phyloP scores from a whole-genome alignment of 2,329 filamentous ascomycete genomes.

The Colletotrichum phormii region DNA sequence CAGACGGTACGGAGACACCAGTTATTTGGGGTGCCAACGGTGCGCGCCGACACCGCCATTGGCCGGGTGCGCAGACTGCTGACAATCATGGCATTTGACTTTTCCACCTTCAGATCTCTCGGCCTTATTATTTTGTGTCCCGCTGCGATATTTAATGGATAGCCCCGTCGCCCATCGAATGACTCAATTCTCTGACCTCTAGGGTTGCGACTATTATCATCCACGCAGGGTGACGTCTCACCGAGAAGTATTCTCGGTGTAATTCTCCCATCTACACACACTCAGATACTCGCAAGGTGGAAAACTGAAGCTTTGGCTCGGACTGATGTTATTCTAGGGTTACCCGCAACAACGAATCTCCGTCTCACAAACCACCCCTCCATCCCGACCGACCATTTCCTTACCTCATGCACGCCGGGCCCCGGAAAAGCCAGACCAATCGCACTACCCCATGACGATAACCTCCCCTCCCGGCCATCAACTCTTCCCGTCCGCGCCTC shows the following conservation, averaged over 20 bases:
- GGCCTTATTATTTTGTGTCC: constrained; percentile 28
- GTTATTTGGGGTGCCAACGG: background rate
- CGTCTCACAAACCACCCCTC: background rate
- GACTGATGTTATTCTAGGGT: background rate
- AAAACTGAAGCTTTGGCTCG: background rate
- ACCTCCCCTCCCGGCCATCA: constrained; percentile 14
- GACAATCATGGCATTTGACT: constrained; percentile 32
- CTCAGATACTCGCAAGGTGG: background rate
- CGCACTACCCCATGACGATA: constrained; percentile 24
- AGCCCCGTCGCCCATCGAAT: constrained; percentile 17
- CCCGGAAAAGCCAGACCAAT: constrained; percentile 34
- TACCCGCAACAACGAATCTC: constrained; percentile 31
- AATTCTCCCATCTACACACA: background rate
- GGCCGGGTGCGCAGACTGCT: background rate
- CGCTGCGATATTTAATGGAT: constrained; percentile 29
- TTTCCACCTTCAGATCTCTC: constrained; percentile 32
- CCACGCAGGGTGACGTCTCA: background rate
- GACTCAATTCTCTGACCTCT: constrained; percentile 12
- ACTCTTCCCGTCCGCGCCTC: constrained; percentile 12
- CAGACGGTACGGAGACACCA: background rate
- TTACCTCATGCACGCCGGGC: constrained; percentile 26
- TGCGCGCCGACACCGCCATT: constrained; percentile 3
- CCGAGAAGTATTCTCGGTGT: constrained; percentile 10
- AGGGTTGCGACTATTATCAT: background rate
- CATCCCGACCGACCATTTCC: constrained; percentile 4